Percentiles rank a stretch among this genome's conserved stretches.
These are phyloP conservation scores for Eleusine coracana DNA, from an alignment of 176 grass and related monocot species.

Conservation along the genomic window DNA sequence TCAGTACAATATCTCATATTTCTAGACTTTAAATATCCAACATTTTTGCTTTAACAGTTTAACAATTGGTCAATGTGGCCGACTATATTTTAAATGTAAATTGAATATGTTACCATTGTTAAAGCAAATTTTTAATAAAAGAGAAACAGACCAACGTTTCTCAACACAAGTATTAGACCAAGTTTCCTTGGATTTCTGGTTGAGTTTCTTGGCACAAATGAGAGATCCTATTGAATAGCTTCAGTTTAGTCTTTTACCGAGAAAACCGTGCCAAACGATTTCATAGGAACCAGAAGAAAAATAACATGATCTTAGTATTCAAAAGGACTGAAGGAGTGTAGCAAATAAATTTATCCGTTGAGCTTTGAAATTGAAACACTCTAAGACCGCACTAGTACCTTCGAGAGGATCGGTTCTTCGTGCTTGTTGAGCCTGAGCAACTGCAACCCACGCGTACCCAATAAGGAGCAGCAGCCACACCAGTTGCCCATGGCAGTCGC, in stretches of 20 bases:
- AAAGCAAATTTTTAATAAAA: neutral
- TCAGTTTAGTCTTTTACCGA: too few relatives aligned
- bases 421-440: neutral
- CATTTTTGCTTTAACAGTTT: neutral
- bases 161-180: neutral
- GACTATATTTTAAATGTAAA: neutral
- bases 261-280: too few relatives aligned
- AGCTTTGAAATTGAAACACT: too few relatives aligned
- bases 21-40: neutral
- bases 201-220: too few relatives aligned
- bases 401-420: slow-evolving; percentile 22
- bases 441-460: neutral
- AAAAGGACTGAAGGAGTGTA: too few relatives aligned
- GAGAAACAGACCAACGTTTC: neutral
- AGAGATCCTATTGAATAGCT: too few relatives aligned
- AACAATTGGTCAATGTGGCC: neutral
- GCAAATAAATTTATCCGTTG: too few relatives aligned
- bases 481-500: neutral
- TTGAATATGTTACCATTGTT: neutral
- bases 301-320: too few relatives aligned
- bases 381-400: neutral
- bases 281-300: too few relatives aligned
- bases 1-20: too few relatives aligned
- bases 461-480: neutral
- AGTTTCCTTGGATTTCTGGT: too few relatives aligned